These are phyloP conservation scores for Tephrocybe rancida DNA, from an alignment of 768 basidiomycete species.

Conservation along the genomic window DNA sequence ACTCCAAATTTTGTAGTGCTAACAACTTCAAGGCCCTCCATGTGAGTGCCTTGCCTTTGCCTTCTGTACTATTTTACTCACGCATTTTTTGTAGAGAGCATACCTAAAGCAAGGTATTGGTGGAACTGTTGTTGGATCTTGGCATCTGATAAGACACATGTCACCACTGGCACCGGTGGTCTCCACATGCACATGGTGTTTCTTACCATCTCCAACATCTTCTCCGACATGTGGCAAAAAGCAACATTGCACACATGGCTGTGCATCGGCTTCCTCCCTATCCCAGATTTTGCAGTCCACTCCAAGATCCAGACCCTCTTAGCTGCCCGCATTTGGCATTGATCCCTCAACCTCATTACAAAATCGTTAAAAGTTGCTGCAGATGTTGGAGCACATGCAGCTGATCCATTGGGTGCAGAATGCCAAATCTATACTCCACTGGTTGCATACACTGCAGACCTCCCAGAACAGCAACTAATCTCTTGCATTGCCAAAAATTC, in stretches of 20 bases:
- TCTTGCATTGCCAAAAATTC: neutral
- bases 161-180: slow-evolving; percentile 2
- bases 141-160: slow-evolving; percentile 5
- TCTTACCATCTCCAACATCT: neutral
- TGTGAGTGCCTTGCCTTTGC: too few relatives aligned
- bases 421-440: slow-evolving; percentile 4
- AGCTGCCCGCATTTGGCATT: slow-evolving; percentile 1
- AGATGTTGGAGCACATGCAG: neutral
- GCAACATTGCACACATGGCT: neutral
- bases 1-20: too few relatives aligned
- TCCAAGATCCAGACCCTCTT: neutral
- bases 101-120: too few relatives aligned
- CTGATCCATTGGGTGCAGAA: neutral
- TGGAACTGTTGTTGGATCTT: neutral
- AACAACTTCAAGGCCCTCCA: too few relatives aligned
- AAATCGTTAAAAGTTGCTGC: neutral
- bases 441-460: slow-evolving; percentile 4
- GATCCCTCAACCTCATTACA: neutral
- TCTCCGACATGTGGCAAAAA: neutral
- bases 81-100: too few relatives aligned
- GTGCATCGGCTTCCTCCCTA: neutral
- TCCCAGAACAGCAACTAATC: slow-evolving; percentile 7
- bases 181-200: slow-evolving; percentile 2
- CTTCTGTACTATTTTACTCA: too few relatives aligned
- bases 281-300: neutral